A percentile compares a stretch with the other conserved stretches of the same genome.
These are phyloP conservation scores for Ceratonia siliqua DNA, from an alignment of 306 rosid genomes.

Conservation along the genomic window DNA sequence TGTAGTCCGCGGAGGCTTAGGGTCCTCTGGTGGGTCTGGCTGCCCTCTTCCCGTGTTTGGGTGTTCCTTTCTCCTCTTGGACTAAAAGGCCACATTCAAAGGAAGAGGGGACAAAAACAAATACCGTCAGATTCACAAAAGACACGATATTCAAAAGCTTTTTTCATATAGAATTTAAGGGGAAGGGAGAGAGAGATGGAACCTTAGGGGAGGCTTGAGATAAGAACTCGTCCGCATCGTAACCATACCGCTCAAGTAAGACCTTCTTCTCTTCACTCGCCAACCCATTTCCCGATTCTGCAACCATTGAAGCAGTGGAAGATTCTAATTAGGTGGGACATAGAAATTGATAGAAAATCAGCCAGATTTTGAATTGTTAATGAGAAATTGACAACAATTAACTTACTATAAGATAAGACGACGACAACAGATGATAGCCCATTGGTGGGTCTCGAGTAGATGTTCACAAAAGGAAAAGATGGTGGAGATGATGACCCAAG, in stretches of 20 bases:
- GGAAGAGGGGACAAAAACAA: not conserved
- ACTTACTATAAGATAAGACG: conserved; percentile 54
- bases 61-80: conserved; percentile 57
- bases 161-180: conserved; percentile 13
- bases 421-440: conserved; percentile 30
- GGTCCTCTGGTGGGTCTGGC: conserved; percentile 45
- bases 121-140: conserved; percentile 25
- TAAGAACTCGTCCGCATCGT: conserved; percentile 73
- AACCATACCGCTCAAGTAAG: conserved; percentile 79
- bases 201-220: conserved; percentile 72
- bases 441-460: conserved; percentile 40
- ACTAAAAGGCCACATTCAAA: conserved; percentile 45
- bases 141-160: not conserved
- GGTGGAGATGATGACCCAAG: conserved; percentile 35
- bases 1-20: conserved; percentile 64
- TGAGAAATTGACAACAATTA: not conserved
- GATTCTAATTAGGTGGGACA: not conserved
- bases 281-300: conserved; percentile 59
- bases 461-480: conserved; percentile 32
- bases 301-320: not conserved
- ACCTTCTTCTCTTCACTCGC: conserved; percentile 55
- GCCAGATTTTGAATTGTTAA: not conserved
- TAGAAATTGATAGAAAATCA: not conserved
- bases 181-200: not conserved
- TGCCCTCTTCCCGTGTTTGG: conserved; percentile 46